phyloP scores from a whole-genome alignment of 345 rosid species.

The Brassica incana region DNA sequence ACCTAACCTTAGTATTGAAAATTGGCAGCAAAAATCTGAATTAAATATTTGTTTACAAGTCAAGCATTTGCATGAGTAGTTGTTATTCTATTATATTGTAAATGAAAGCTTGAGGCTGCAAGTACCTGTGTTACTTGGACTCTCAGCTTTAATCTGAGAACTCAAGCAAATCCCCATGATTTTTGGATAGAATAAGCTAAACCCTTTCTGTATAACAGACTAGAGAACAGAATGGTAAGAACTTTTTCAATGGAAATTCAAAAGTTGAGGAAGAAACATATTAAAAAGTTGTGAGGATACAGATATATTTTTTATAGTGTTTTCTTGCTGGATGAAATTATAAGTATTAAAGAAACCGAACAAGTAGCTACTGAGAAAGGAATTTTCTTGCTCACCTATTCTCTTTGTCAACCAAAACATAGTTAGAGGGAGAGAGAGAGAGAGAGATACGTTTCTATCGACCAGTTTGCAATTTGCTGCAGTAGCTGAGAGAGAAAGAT shows the following conservation, averaged over 20 bases:
- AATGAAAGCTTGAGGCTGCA: conserved; percentile 18
- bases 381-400: conserved; percentile 21
- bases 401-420: conserved; percentile 8
- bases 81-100: not conserved
- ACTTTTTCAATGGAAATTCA: conserved; percentile 20
- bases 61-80: conserved; percentile 8
- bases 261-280: conserved; percentile 37
- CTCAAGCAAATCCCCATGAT: conserved; percentile 91
- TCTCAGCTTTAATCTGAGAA: conserved; percentile 84
- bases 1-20: conserved; percentile 35
- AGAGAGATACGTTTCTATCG: conserved; percentile 5
- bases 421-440: not conserved
- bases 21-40: not conserved
- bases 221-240: not conserved
- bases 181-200: conserved; percentile 21
- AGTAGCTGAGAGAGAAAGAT: conserved; percentile 24
- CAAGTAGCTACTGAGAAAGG: conserved; percentile 16
- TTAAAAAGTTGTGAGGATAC: conserved; percentile 28
- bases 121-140: conserved; percentile 70
- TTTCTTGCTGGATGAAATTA: not conserved
- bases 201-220: conserved; percentile 35
- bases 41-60: not conserved
- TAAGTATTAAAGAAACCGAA: not conserved
- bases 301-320: not conserved
- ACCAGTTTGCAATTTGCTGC: conserved; percentile 22